Base-by-base conservation (phyloP, 805 yeast species). In the Candida broadrunensis region DNA sequence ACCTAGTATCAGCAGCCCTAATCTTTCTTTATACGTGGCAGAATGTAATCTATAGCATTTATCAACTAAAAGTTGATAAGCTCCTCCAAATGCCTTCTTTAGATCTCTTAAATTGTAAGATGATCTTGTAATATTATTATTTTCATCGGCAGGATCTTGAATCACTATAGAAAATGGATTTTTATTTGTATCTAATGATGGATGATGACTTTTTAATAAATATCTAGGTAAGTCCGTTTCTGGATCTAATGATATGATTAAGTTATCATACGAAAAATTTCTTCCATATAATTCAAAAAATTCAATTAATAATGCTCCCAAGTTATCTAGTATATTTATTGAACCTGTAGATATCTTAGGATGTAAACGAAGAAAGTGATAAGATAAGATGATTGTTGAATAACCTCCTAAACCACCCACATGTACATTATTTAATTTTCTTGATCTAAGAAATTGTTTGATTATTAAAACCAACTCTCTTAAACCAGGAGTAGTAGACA, bases 371-470 rank as follows among this genome's bases (percentile, higher is more conserved):
- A 90, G 62, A 55, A 90, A 89, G 14, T 91, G 81, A 52, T 81
- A 82, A 14, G 85, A 88, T 56, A 93, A 55, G 53, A 97, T 89
- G 33, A 90, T 88, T n/a, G 88, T 86, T 6, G 97, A 80, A 58
- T 84, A 91, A 0, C 98, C 98, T 32, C 99, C 98, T 5, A 91
- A 66, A 0, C 98, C 98, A 38, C 99, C 99, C 17, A 82, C 81
- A 52, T 85, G 95, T 13, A 91, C 98, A 47, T 87, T 85, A 54
- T 89, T 88, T 45, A 90, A 67, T 43, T 75, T 78, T 52, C 97
- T 72, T 1, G 88, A 80, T 24, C 88, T 71, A 37, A 91, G 70
- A 54, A 90, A 91, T 56, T 87, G 96, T 61, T 93, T 90, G 5
- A 91, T 75, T 1, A 89, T 79, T 36, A 91, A 67, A 1, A 85